Percentiles rank a stretch among this genome's conserved stretches.
Evolutionary conservation across 129 eudicot genomes (phyloP).

Genomic region (Escallonia herrerae): DNA sequence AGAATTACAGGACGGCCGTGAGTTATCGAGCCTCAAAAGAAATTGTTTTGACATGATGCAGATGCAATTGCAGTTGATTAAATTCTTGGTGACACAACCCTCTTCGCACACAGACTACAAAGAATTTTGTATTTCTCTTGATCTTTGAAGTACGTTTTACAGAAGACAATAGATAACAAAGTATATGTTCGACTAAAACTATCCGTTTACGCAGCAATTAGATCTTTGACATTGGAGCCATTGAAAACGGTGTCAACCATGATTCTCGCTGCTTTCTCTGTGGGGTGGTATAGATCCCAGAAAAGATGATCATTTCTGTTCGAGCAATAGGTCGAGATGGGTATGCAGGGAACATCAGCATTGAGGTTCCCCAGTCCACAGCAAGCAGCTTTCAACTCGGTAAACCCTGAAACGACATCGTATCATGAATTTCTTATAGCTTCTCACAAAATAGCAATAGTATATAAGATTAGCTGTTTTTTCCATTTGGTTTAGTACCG

Average conservation of each 20-base stretch:
- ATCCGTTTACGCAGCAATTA: slow-evolving; percentile 31
- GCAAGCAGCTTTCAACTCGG: slow-evolving; percentile 67
- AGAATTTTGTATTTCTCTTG: neutral
- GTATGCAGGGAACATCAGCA: slow-evolving; percentile 63
- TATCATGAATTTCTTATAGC: neutral
- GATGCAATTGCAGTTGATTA: neutral
- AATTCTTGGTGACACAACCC: neutral
- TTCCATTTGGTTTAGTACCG: slow-evolving; percentile 30
- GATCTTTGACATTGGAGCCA: slow-evolving; percentile 53
- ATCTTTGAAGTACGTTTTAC: neutral
- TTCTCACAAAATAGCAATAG: neutral
- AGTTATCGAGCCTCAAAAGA: neutral
- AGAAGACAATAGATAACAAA: neutral
- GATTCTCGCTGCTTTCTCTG: slow-evolving; percentile 41
- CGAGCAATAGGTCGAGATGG: slow-evolving; percentile 49
- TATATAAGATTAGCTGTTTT: no score
- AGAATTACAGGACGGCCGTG: neutral
- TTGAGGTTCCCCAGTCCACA: slow-evolving; percentile 74
- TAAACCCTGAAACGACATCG: slow-evolving; percentile 43
- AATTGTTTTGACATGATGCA: neutral
- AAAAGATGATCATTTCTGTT: slow-evolving; percentile 61
- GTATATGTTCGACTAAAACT: neutral
- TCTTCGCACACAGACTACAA: neutral
- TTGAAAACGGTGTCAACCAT: slow-evolving; percentile 32
- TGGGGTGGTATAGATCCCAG: slow-evolving; percentile 84